Evolutionary conservation across 2,329 filamentous ascomycete genomes (phyloP).

Genomic region (Penicillium italicum): DNA sequence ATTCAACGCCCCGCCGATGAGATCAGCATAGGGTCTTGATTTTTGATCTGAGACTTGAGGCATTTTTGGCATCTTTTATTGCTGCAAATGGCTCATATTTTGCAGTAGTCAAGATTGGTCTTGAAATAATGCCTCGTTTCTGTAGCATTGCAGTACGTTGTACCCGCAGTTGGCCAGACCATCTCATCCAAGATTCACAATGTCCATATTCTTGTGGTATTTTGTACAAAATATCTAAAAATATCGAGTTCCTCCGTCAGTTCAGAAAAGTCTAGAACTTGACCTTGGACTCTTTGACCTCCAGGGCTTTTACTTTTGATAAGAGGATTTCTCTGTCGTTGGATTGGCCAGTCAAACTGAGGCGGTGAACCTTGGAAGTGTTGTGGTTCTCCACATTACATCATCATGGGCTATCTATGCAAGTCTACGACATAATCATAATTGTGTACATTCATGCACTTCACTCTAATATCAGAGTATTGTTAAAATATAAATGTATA

Average conservation of each 20-base stretch:
- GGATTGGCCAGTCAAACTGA: constrained; percentile 14
- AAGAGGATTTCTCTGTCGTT: constrained; percentile 11
- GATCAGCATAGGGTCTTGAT: constrained; percentile 5
- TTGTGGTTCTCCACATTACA: constrained; percentile 20
- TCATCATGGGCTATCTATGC: constrained; percentile 3
- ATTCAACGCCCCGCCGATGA: constrained; percentile 3
- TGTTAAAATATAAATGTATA: neutral
- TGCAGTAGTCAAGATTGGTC: neutral
- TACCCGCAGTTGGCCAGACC: neutral
- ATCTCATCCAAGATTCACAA: neutral
- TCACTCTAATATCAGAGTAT: neutral
- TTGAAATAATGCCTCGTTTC: neutral
- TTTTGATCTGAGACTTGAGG: neutral
- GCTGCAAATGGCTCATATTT: neutral
- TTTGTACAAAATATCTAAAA: neutral
- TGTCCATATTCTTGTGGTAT: neutral
- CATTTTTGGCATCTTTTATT: neutral
- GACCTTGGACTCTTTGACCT: neutral
- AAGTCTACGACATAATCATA: no score
- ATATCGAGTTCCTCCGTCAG: neutral
- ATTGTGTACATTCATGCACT: neutral
- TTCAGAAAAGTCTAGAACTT: neutral
- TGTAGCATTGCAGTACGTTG: neutral
- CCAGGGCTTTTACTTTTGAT: neutral
- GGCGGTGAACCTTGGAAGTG: constrained; percentile 23